Evolutionary conservation across 2,329 filamentous ascomycete species (phyloP), one percentile per base, ranked within the genome.

Genomic region (Cladophialophora chaetospira): DNA sequence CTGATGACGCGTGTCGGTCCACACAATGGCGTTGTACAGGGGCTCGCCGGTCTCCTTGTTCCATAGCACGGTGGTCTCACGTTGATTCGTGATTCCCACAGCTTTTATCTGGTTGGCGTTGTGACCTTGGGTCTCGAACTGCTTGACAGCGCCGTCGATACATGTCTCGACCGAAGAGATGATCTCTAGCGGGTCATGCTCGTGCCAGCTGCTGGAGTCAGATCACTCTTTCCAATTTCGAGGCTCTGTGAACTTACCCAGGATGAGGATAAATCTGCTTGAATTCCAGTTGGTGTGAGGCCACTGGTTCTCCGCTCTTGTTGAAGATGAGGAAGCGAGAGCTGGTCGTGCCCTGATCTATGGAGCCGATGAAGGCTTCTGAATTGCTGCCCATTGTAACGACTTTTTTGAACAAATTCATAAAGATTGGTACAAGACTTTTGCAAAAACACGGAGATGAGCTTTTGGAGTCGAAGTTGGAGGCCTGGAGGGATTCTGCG

Each of bases 291-390:
- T 96, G 91, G 71, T 96, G 90, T 65, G 85, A 87, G 33, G 88
- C 90, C 42, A 94, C 82, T 3, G 89, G 88, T 57, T 88, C 85
- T 53, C 91, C 91, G 38, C 82, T 76, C 63, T 84, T 85, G 73
- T 96, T 86, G 76, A 96, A 96, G 69, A 97, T 92, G 66, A 96
- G 82, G 74, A 96, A 96, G 33, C 91, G 83, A 29, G 91, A 89
- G 57, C 88, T 93, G 28, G 91, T 96, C 10, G 91, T 96, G 57
- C 91, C 91, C 69, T 95, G 90, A 70, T 96, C 91, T 70, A 96
- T 92, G 65, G 88, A 89, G 58, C 91, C 91, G 59, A 96, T 87
- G 68, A 89, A 96, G 75, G 83, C 83, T 55, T 86, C 74, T 36
- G 76, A 61, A 43, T 61, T 63, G 31, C 55, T 59, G 19, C 61